A percentile compares a stretch with the other conserved stretches of the same genome.
Evolutionary conservation across 2,329 filamentous ascomycete genomes (phyloP).

Genomic region (Fusarium transvaalense): DNA sequence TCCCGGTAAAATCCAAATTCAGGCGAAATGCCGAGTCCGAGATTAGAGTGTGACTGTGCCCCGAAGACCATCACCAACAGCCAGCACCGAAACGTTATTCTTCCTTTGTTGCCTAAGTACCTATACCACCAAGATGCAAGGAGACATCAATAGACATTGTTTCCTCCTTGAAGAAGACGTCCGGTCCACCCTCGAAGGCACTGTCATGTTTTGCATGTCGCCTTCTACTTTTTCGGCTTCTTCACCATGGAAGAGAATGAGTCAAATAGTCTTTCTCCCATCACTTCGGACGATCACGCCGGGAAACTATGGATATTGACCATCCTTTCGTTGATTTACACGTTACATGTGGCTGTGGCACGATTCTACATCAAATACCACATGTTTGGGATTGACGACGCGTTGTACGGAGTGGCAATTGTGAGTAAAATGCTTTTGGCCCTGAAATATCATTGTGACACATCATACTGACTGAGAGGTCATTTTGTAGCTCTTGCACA

Average conservation of each 20-base stretch:
- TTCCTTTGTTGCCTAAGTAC: not conserved
- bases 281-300: slow-evolving; percentile 36
- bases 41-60: not conserved
- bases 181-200: not conserved
- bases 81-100: not conserved
- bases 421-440: slow-evolving; percentile 5
- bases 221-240: not conserved
- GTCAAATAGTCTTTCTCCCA: slow-evolving; percentile 26
- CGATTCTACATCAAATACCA: slow-evolving; percentile 41
- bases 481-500: slow-evolving; percentile 19
- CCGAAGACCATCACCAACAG: not conserved
- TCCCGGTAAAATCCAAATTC: not conserved
- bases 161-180: not conserved
- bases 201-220: not conserved
- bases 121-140: not conserved
- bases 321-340: slow-evolving; percentile 42
- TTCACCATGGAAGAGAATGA: slow-evolving; percentile 21
- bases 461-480: not conserved
- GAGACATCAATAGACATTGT: not conserved
- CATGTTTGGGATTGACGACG: slow-evolving; percentile 41
- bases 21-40: not conserved
- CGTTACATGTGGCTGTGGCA: slow-evolving; percentile 24
- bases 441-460: not conserved
- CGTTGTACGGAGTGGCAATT: slow-evolving; percentile 24
- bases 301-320: slow-evolving; percentile 43